Evolutionary conservation across 164 flowering plant genomes (phyloP).

Genomic region (Saururus chinensis): DNA sequence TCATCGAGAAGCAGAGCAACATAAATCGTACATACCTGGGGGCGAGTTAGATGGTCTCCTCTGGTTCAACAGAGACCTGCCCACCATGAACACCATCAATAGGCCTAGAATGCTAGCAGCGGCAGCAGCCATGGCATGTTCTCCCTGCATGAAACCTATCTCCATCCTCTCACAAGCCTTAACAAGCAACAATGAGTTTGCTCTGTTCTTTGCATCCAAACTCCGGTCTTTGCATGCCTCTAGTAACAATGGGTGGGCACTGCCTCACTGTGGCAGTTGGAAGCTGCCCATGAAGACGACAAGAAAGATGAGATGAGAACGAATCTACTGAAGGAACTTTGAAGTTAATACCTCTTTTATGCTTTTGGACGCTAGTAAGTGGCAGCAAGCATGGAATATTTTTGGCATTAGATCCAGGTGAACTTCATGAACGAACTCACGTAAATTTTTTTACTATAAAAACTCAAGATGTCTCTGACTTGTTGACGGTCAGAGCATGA

Average conservation of each 20-base stretch:
- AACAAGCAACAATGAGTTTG: neutral
- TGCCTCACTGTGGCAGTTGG: neutral
- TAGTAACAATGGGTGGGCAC: neutral
- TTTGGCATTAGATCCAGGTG: too few relatives aligned
- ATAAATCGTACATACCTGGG: neutral
- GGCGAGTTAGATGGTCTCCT: neutral
- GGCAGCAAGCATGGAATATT: too few relatives aligned
- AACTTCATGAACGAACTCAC: too few relatives aligned
- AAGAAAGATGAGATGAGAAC: neutral
- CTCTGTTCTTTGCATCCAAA: neutral
- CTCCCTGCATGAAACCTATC: neutral
- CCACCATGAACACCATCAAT: neutral
- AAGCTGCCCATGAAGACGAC: neutral
- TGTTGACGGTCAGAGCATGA: too few relatives aligned
- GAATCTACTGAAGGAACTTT: neutral
- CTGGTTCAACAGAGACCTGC: neutral
- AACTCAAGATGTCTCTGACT: too few relatives aligned
- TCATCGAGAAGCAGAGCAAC: neutral
- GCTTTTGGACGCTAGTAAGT: too few relatives aligned
- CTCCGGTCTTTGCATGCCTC: too few relatives aligned
- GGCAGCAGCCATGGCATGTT: neutral
- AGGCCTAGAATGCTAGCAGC: neutral
- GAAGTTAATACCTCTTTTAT: too few relatives aligned
- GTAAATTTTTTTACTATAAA: too few relatives aligned
- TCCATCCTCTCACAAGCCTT: neutral